phyloP scores from a whole-genome alignment of 1,139 yeast species.

The Pichia sp. region DNA sequence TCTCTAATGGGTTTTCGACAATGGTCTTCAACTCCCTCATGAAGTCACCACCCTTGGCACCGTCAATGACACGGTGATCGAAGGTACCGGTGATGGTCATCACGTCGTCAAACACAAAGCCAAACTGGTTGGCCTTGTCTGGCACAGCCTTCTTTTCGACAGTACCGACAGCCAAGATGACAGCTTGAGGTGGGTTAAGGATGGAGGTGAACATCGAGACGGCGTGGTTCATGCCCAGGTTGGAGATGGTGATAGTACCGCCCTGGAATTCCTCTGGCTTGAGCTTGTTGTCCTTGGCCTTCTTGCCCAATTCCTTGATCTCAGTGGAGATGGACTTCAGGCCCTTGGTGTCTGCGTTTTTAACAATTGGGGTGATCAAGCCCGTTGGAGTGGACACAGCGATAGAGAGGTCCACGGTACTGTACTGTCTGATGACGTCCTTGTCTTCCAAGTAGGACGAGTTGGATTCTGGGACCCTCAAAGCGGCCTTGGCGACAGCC shows the following conservation, averaged over 20 bases:
- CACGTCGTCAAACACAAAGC: constrained; percentile 87
- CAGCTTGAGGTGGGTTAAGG: constrained; percentile 95
- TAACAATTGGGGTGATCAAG: constrained; percentile 91
- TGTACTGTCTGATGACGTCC: constrained; percentile 88
- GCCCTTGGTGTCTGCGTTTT: constrained; percentile 83
- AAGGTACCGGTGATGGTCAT: constrained; percentile 93
- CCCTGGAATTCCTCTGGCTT: constrained; percentile 97
- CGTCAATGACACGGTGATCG: constrained; percentile 96
- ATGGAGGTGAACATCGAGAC: constrained; percentile 91
- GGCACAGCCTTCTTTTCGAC: constrained; percentile 90
- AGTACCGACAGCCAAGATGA: constrained; percentile 92
- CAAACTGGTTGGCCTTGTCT: constrained; percentile 85
- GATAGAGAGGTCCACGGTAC: constrained; percentile 91
- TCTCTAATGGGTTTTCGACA: constrained; percentile 92
- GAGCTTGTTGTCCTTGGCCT: constrained; percentile 92
- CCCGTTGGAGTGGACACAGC: constrained; percentile 99
- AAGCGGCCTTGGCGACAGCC: constrained; percentile 87
- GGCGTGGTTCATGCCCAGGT: constrained; percentile 97
- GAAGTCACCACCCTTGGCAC: constrained; percentile 97
- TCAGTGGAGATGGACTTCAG: constrained; percentile 73
- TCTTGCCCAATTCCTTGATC: constrained; percentile 90
- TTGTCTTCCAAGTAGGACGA: constrained; percentile 88
- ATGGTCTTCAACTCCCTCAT: constrained; percentile 88
- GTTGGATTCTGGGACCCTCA: constrained; percentile 90
- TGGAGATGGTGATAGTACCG: constrained; percentile 96